Conservation (phyloP, 2,329 filamentous ascomycete genomes). For the Curvularia spicifera region DNA sequence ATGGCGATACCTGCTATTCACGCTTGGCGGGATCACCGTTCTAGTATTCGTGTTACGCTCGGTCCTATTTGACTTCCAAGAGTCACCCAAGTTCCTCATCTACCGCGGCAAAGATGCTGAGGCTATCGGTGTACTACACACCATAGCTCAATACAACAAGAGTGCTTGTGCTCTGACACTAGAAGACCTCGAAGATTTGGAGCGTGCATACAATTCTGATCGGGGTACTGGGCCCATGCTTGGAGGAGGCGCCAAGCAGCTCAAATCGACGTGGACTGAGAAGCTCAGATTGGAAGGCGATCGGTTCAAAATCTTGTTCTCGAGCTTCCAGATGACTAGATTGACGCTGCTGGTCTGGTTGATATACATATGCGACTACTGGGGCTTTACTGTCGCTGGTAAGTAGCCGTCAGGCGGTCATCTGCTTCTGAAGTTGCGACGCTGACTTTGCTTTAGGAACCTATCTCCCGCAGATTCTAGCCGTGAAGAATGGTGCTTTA, state of each 20-base stretch:
- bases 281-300: slow-evolving; percentile 51
- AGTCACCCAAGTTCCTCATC: slow-evolving; percentile 67
- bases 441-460: slow-evolving; percentile 43
- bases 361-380: slow-evolving; percentile 60
- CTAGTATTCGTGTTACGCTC: slow-evolving; percentile 60
- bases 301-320: slow-evolving; percentile 57
- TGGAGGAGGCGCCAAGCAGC: slow-evolving; percentile 41
- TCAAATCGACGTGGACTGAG: slow-evolving; percentile 37
- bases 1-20: slow-evolving; percentile 55
- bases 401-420: neutral
- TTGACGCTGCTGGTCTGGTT: slow-evolving; percentile 59
- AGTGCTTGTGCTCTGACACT: slow-evolving; percentile 44
- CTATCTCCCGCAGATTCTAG: slow-evolving; percentile 59
- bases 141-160: slow-evolving; percentile 54
- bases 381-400: slow-evolving; percentile 58
- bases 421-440: neutral
- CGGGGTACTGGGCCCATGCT: slow-evolving; percentile 34
- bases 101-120: slow-evolving; percentile 60
- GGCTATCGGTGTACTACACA: slow-evolving; percentile 55
- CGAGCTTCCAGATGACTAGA: slow-evolving; percentile 50
- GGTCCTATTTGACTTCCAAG: slow-evolving; percentile 61
- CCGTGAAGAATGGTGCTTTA: slow-evolving; percentile 58
- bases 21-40: slow-evolving; percentile 50
- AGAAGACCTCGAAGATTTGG: slow-evolving; percentile 47
- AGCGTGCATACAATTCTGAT: slow-evolving; percentile 37